phyloP scores from a whole-genome alignment of 1,139 yeast genomes.

The Yamadazyma triangularis region DNA sequence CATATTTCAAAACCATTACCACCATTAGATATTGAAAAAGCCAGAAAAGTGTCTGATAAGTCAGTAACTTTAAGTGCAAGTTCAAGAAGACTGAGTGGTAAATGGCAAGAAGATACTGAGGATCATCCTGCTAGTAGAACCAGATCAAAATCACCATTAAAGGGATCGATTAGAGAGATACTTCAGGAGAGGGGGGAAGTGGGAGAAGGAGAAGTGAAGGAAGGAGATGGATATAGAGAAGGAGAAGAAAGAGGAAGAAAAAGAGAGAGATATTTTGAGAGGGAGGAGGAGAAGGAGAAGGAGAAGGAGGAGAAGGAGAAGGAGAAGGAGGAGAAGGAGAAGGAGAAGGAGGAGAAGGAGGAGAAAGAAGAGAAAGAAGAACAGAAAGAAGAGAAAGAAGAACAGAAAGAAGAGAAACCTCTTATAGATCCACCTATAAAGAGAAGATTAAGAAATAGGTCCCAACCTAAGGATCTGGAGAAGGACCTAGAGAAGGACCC shows the following conservation, averaged over 20 bases:
- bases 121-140: constrained; percentile 38
- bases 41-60: background rate
- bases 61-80: constrained; percentile 2
- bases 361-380: constrained; percentile 9
- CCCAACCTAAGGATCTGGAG: too few species aligned
- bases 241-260: constrained; percentile 3
- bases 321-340: constrained; percentile 1
- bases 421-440: constrained; percentile 1
- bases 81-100: constrained; percentile 1
- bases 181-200: constrained; percentile 15
- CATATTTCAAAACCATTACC: background rate
- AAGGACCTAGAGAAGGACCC: background rate
- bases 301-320: constrained; percentile 1
- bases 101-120: background rate
- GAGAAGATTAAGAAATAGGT: too few species aligned
- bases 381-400: constrained; percentile 12
- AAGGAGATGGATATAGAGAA: constrained; percentile 2
- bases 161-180: constrained; percentile 27
- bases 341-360: constrained; percentile 1
- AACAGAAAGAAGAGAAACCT: constrained; percentile 4
- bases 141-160: constrained; percentile 40
- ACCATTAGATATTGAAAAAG: background rate
- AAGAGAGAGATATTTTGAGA: background rate
- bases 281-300: background rate
- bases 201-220: constrained; percentile 11